phyloP scores from a whole-genome alignment of 2,329 filamentous ascomycete species.

The Chaetomiaceae sp. region DNA sequence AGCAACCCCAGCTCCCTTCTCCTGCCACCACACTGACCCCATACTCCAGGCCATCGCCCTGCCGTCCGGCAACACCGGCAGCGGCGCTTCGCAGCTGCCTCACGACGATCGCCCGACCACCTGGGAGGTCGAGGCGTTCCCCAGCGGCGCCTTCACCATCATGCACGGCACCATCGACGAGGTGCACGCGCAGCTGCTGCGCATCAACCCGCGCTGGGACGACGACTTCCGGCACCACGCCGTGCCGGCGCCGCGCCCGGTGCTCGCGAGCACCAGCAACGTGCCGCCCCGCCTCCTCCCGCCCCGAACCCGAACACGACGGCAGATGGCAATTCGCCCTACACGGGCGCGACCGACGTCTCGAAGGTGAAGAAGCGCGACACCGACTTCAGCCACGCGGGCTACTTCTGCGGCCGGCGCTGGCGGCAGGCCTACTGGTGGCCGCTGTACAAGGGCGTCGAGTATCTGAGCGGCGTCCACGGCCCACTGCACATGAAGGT shows the following conservation, averaged over 20 bases:
- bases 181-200: background rate
- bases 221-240: background rate
- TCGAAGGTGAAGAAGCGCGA: background rate
- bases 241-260: background rate
- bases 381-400: background rate
- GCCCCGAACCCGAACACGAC: too few relatives aligned
- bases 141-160: background rate
- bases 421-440: background rate
- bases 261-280: too few relatives aligned
- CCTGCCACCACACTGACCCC: background rate
- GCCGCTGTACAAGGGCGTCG: background rate
- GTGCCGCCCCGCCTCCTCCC: too few relatives aligned
- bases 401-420: slow-evolving; percentile 2
- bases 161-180: slow-evolving; percentile 1
- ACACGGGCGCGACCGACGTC: too few relatives aligned
- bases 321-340: too few relatives aligned
- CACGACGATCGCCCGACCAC: too few relatives aligned
- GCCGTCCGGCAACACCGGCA: too few relatives aligned
- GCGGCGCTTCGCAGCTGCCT: too few relatives aligned
- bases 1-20: too few relatives aligned
- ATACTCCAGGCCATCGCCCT: background rate
- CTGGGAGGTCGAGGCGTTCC: background rate
- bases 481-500: background rate
- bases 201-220: background rate
- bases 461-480: background rate